A percentile compares a stretch with the other conserved stretches of the same genome.
phyloP scores from a whole-genome alignment of 169 alveolate species.

The Cryptosporidium baileyi region DNA sequence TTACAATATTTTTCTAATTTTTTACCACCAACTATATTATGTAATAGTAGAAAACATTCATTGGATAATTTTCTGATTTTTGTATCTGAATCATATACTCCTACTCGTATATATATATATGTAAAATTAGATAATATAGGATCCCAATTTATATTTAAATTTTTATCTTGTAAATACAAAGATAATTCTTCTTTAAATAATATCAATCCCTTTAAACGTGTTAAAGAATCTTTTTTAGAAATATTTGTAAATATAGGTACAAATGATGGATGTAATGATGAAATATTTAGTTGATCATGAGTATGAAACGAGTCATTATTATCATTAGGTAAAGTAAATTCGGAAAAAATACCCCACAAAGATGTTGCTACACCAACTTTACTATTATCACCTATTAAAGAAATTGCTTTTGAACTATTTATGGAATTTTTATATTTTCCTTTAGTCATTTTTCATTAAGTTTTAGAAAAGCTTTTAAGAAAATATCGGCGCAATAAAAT shows the following conservation, averaged over 20 bases:
- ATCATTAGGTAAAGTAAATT: background rate
- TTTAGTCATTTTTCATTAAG: slow-evolving; percentile 1
- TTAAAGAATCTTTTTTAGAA: slow-evolving; percentile 31
- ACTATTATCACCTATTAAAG: slow-evolving; percentile 1
- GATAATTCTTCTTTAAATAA: background rate
- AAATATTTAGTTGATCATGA: background rate
- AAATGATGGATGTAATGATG: slow-evolving; percentile 2
- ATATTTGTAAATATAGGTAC: slow-evolving; percentile 51
- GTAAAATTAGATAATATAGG: slow-evolving; percentile 36
- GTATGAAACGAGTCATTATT: slow-evolving; percentile 2
- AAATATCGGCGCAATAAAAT: background rate
- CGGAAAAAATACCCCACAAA: slow-evolving; percentile 41
- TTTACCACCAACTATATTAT: slow-evolving; percentile 46
- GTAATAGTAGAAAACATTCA: slow-evolving; percentile 32
- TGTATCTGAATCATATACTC: slow-evolving; percentile 51
- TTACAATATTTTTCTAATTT: slow-evolving; percentile 2
- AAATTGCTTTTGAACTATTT: slow-evolving; percentile 41
- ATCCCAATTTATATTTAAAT: slow-evolving; percentile 1
- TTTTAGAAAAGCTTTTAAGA: background rate
- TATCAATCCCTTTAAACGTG: slow-evolving; percentile 15
- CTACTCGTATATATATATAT: slow-evolving; percentile 38
- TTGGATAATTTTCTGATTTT: slow-evolving; percentile 36
- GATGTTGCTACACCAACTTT: slow-evolving; percentile 36
- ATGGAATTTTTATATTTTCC: background rate
- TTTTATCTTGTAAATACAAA: background rate